Conservation (phyloP, 2,329 filamentous ascomycete species). For the Polychaeton citri region DNA sequence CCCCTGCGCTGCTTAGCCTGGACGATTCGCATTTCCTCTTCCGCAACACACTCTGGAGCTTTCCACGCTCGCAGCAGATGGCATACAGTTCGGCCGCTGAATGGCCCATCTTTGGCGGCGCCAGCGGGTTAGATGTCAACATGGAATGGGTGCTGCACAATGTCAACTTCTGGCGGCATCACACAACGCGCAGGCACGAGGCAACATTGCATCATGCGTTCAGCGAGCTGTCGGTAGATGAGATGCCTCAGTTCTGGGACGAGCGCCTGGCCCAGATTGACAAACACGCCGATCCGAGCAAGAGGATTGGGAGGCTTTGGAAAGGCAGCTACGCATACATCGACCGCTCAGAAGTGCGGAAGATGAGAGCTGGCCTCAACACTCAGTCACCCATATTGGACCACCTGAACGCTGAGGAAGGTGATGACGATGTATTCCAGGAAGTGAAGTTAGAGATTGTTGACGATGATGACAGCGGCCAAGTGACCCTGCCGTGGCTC, state of each 20-base stretch:
- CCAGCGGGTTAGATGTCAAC: constrained; percentile 26
- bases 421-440: constrained; percentile 15
- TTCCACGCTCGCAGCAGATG: constrained; percentile 31
- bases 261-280: constrained; percentile 5
- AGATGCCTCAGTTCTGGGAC: constrained; percentile 27
- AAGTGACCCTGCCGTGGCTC: constrained; percentile 18
- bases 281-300: constrained; percentile 9
- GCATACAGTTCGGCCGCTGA: constrained; percentile 26
- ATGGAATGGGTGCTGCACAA: constrained; percentile 34
- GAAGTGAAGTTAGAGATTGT: constrained; percentile 13
- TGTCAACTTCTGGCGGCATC: constrained; percentile 41
- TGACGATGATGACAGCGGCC: constrained; percentile 5
- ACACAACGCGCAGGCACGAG: constrained; percentile 29
- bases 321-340: constrained; percentile 37
- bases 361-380: constrained; percentile 11
- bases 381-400: constrained; percentile 11
- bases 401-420: constrained; percentile 21
- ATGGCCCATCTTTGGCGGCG: constrained; percentile 29
- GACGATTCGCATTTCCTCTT: neutral
- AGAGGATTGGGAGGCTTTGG: constrained; percentile 32
- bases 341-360: constrained; percentile 14
- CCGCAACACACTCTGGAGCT: constrained; percentile 10
- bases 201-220: constrained; percentile 25
- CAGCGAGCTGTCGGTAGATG: constrained; percentile 19
- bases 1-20: constrained; percentile 13